Conservation (phyloP, 108 stramenopile species). For the Fragilariopsis cylindrus region DNA sequence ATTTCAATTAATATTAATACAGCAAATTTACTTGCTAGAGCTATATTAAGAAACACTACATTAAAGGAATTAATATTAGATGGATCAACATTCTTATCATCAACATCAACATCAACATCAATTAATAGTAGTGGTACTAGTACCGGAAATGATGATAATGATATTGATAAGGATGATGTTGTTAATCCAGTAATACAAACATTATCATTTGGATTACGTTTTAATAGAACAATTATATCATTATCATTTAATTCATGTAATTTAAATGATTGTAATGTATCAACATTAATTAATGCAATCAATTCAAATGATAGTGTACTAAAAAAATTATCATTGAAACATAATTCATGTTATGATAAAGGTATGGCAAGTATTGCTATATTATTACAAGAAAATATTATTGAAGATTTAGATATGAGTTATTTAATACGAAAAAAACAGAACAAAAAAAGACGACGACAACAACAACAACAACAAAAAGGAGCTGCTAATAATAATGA, state of each 20-base stretch:
- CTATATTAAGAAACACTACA: conserved; percentile 25
- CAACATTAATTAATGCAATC: not conserved
- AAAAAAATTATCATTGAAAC: conserved; percentile 12
- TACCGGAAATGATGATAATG: not conserved
- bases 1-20: not conserved
- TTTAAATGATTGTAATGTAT: conserved; percentile 22
- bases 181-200: not conserved
- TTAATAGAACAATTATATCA: conserved; percentile 25
- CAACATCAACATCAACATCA: not conserved
- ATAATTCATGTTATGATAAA: conserved; percentile 28
- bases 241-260: conserved; percentile 25
- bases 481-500: not conserved
- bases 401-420: conserved; percentile 37
- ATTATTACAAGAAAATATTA: conserved; percentile 25
- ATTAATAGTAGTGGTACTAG: no score
- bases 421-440: conserved; percentile 23
- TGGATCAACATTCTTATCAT: not conserved
- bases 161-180: not conserved
- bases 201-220: conserved; percentile 32
- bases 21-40: conserved; percentile 16
- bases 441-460: not conserved
- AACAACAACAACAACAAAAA: not conserved
- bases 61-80: conserved; percentile 16
- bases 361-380: conserved; percentile 24
- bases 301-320: conserved; percentile 23